Base-by-base conservation (phyloP, 2,329 filamentous ascomycete genomes). In the Thyridium curvatum region DNA sequence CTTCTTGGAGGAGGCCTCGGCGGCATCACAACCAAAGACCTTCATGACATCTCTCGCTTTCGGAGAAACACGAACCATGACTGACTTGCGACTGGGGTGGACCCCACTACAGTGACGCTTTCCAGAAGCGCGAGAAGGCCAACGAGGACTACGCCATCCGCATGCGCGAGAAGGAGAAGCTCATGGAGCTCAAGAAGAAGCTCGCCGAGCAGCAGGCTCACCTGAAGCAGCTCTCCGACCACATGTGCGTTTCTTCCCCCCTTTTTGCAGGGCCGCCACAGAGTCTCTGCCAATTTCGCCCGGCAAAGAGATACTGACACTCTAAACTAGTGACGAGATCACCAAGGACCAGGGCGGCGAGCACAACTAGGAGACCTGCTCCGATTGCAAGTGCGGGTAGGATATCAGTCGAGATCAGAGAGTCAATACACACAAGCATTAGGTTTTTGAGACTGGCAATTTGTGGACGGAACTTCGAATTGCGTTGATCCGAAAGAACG, bases 161-260 rank as follows among this genome's bases (percentile, higher is more conserved):
- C 56, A 72, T 85, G 70, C 86, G 89, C 60, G 93, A 97, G 77
- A 79, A 81, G 69, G 82, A 90, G 71, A 96, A 95, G 87, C 83
- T 96, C 46, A 53, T 76, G 38, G 77, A 78, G 60, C 80, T 95
- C 53, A 83, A 78, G 66, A 72, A 76, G 69, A 80, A 79, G 71
- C 76, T 96, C 49, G 56, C 65, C 46, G 80, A 86, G 64, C 88
- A 95, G 71, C 79, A 86, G 63, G 68, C 80, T 51, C 87, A 94
- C 70, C 79, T 96, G 49, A 73, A 91, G 59, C 83, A 90, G 61
- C 79, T 96, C 46, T 82, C 88, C 55, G 77, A 84, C 57, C 86
- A 94, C 75, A 89, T 95, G 87, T 93, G 68, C 59, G 83, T 67
- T 38, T 35, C 12, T n/a, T n/a, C 13, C 39, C 12, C 16, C 34